Base-by-base conservation (phyloP, 2,329 filamentous ascomycete species). In the Epichloe amarillans region DNA sequence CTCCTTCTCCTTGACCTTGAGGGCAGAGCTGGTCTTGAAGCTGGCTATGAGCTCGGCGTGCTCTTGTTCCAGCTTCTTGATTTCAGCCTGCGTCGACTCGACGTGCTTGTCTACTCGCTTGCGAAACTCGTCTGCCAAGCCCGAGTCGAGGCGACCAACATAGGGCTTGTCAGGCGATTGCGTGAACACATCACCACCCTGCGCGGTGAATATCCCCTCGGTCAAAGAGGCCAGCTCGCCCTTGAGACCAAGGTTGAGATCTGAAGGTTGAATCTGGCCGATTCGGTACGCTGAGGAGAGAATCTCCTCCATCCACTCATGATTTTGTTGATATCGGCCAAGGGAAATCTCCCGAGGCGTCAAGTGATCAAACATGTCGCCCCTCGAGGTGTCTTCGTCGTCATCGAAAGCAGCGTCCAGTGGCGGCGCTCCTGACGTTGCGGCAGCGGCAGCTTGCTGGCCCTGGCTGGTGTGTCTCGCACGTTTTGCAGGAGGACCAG, bases 231-330 rank as follows among this genome's bases (percentile, higher is more conserved):
- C 82, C 19, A 98, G 74, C 65, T 90, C 86, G 38, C 93, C 93
- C 66, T 83, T 86, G 47, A 86, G 76, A 4, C 93, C 93, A 10
- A 97, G 72, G 1, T 89, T 89, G 36, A 97, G 78, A 63, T 95
- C 90, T 3, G 89, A 81, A 0, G 91, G 89, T 8, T 84, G 80
- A 52, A 98, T 95, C 63, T 94, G 88, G 47, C 78, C 79, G 54
- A 91, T 85, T 23, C 85, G 77, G 63, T 95, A 96, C 0, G 90
- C 88, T 1, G 91, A 97, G 1, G 86, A 88, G 50, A 97, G 79
- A 30, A 98, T 83, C 68, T 98, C 91, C 62, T 97, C 93, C 88
- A 98, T 95, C 93, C 91, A 97, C 65, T 95, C 88, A 61, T 98
- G 91, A 60, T 98, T 94, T 63, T 96, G 89, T 64, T 84, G 84